phyloP scores from a whole-genome alignment of 805 yeast genomes.

The Ogataea henricii region DNA sequence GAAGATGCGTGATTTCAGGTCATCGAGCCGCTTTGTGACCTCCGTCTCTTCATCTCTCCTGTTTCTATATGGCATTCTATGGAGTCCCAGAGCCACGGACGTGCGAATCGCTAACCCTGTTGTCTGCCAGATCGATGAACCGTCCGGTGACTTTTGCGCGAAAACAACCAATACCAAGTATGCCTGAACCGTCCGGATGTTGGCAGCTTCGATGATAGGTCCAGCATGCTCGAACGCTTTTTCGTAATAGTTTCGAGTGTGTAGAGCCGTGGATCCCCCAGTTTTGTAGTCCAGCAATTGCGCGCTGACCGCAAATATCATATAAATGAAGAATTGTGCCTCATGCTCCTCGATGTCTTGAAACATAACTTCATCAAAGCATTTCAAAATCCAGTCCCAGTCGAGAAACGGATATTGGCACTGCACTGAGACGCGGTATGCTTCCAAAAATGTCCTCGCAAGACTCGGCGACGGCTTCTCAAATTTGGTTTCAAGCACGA shows the following conservation, averaged over 20 bases:
- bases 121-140: constrained; percentile 36
- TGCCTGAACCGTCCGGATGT: constrained; percentile 35
- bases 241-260: constrained; percentile 27
- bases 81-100: constrained; percentile 30
- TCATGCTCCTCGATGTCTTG: constrained; percentile 15
- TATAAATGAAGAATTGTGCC: constrained; percentile 23
- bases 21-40: constrained; percentile 5
- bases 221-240: constrained; percentile 33
- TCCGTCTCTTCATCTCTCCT: constrained; percentile 5
- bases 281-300: constrained; percentile 1
- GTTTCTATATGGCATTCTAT: constrained; percentile 29
- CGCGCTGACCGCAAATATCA: constrained; percentile 4
- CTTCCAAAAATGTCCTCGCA: constrained; percentile 7
- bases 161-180: constrained; percentile 34
- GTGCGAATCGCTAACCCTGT: constrained; percentile 36
- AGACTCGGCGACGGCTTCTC: constrained; percentile 1
- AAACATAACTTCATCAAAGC: neutral
- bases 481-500: neutral
- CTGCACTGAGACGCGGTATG: constrained; percentile 35
- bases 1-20: constrained; percentile 27
- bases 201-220: constrained; percentile 24
- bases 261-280: neutral
- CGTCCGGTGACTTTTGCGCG: constrained; percentile 39
- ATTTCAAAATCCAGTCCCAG: constrained; percentile 23
- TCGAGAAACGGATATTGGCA: constrained; percentile 39